These are phyloP conservation scores for Scolecobasidium constrictum DNA, from an alignment of 2,329 filamentous ascomycete genomes.

Conservation along the genomic window DNA sequence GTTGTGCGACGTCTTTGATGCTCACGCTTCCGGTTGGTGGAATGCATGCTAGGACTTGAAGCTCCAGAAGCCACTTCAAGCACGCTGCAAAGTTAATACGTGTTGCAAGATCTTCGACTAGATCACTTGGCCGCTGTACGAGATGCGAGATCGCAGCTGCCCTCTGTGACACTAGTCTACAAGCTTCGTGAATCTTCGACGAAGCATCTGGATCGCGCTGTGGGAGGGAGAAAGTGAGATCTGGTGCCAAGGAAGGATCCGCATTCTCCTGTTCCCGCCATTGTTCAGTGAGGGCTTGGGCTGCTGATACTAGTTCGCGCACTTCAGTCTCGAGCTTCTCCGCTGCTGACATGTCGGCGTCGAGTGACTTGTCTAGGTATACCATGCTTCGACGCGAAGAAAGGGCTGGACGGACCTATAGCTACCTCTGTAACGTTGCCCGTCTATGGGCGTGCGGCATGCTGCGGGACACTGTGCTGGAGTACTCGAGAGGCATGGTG, in stretches of 20 bases:
- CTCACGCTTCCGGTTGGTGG: constrained; percentile 26
- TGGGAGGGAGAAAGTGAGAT: neutral
- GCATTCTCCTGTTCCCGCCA: no score
- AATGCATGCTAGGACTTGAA: constrained; percentile 35
- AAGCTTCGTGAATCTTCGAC: neutral
- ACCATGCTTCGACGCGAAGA: no score
- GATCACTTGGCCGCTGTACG: constrained; percentile 15
- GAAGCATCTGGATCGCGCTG: neutral
- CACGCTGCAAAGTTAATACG: constrained; percentile 17
- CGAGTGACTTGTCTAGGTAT: no score
- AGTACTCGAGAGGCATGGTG: neutral
- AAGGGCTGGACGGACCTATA: no score
- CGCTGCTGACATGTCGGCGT: no score
- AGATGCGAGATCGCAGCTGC: neutral
- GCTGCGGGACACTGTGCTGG: neutral
- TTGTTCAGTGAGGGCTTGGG: no score
- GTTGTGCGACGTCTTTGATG: constrained; percentile 30
- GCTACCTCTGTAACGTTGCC: no score
- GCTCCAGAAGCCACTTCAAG: constrained; percentile 33
- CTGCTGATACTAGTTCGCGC: no score
- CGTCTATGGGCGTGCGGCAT: no score
- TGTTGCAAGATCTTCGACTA: constrained; percentile 18
- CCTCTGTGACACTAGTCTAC: neutral
- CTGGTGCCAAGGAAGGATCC: neutral
- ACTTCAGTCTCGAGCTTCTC: neutral